Evolutionary conservation across 768 basidiomycete species (phyloP), one percentile per base, ranked within the genome.

Genomic region (Lyophyllum semitale): DNA sequence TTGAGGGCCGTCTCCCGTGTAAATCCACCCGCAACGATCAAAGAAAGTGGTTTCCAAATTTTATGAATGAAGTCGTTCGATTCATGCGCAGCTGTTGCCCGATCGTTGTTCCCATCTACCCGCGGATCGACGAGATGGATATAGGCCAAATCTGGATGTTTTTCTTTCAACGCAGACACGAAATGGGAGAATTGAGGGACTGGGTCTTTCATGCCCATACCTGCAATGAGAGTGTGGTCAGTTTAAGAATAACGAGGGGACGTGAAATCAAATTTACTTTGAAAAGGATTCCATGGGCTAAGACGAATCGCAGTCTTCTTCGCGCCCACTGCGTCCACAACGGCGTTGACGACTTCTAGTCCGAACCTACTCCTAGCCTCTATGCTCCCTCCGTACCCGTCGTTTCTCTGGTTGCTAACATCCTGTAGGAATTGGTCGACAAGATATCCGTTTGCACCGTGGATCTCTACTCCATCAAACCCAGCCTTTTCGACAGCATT

Each of bases 341-440:
- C 69, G 2, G 81, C 83, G 33, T 80, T 74, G 6, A 83, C 64
- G 33, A 87, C 72, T 55, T 86, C 83, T 4, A 86, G 68, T 0
- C 68, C 63, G 65, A 91, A 89, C 27, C 81, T 74, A 1, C 76
- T 71, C 6, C 90, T 73, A 53, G 80, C 82, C 64, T 86, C 81
- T 23, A 89, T 69, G 42, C 77, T 79, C 2, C 90, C 89, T 0
- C 90, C 89, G 66, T 87, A 91, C 40, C 77, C 71, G 64, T 90
- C 88, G 9, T 77, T 82, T 12, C 87, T 77, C 4, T 75, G 62
- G 66, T 89, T 89, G 32, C 73, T 73, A 17, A 73, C 64, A 25
- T 79, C 73, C 61, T 87, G 83, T 8, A 84, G 57, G 73, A 89
- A 88, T 63, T 89, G 84, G 61, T 89, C 83, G 17, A 78, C 52